Base-by-base conservation (phyloP, 2,329 filamentous ascomycete species). In the Stagonosporopsis chrysanthemi region DNA sequence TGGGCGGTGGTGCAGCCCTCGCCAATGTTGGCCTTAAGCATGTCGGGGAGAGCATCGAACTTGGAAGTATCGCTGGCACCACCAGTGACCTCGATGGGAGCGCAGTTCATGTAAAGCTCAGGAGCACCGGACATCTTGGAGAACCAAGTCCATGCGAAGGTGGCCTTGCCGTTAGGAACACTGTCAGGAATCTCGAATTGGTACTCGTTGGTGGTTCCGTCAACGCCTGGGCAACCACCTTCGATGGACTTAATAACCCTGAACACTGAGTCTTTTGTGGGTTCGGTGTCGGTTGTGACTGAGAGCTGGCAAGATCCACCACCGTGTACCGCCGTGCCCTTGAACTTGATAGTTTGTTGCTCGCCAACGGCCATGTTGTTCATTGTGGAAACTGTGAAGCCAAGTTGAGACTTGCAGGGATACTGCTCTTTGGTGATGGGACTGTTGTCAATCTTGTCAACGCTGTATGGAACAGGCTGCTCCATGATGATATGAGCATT, bases 71-170 rank as follows among this genome's bases (percentile, higher is more conserved):
- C 84, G 51, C 75, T 74, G 1, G 79, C 76, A 33, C 80, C 80
- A 1, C 78, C 80, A 12, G 85, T 86, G 19, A 97, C 82, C 0
- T 81, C 84, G 52, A 96, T 78, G 0, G 90, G 86, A 0, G 89
- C 91, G 66, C 94, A 98, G 84, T 97, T 96, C 92, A 96, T 96
- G 83, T 68, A 69, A 82, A 97, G 89, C 74, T 98, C 94, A 1
- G 92, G 88, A 75, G 90, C 92, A 4, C 94, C 94, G 7, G 93
- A 74, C 42, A 74, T 9, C 39, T 88, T 89, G 58, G 97, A 94
- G 79, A 96, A 88, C 94, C 94, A 98, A 0, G 92, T 92, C 92
- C 92, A 97, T 0, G 91, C 91, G 5, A 98, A 82, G 0, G 88
- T 90, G 24, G 90, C 93, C 38, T 92, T 84, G 4, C 94, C 95